Evolutionary conservation across 208 protist genomes (phyloP).

Genomic region (Leishmania mexicana): DNA sequence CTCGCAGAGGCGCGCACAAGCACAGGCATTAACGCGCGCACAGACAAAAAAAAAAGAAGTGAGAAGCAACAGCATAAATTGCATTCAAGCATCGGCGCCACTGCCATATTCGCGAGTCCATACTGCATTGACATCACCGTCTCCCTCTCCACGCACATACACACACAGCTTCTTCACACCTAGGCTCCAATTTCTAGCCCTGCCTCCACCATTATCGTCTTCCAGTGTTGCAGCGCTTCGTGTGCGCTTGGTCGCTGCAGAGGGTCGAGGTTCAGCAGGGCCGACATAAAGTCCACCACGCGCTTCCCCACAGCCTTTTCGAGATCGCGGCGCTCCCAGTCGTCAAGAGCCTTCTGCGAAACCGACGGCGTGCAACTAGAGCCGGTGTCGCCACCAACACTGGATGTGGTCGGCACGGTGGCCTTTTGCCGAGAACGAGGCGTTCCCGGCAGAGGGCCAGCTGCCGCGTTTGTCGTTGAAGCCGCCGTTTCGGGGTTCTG

Average conservation of each 20-base stretch:
- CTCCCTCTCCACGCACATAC: neutral
- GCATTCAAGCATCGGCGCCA: neutral
- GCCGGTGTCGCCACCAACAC: neutral
- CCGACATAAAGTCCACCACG: slow-evolving; percentile 59
- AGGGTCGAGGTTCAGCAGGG: slow-evolving; percentile 64
- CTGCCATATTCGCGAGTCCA: neutral
- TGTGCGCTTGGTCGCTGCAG: slow-evolving; percentile 61
- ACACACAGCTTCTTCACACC: neutral
- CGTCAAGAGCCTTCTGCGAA: slow-evolving; percentile 43
- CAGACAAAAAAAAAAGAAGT: neutral
- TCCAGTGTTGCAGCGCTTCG: slow-evolving; percentile 63
- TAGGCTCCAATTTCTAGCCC: slow-evolving; percentile 16
- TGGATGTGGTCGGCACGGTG: neutral
- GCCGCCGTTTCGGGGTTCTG: neutral
- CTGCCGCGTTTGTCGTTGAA: neutral
- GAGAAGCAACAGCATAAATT: too few species aligned
- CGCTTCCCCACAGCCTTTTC: slow-evolving; percentile 40
- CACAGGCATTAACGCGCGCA: neutral
- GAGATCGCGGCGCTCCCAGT: slow-evolving; percentile 53
- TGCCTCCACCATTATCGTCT: slow-evolving; percentile 39
- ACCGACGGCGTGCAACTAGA: neutral
- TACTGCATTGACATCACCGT: neutral
- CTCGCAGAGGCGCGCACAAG: neutral
- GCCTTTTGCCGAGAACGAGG: neutral
- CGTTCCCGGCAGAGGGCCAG: neutral